A percentile compares a stretch with the other conserved stretches of the same genome.
Evolutionary conservation across 169 alveolate genomes (phyloP).

Genomic region (Cryptosporidium bovis): DNA sequence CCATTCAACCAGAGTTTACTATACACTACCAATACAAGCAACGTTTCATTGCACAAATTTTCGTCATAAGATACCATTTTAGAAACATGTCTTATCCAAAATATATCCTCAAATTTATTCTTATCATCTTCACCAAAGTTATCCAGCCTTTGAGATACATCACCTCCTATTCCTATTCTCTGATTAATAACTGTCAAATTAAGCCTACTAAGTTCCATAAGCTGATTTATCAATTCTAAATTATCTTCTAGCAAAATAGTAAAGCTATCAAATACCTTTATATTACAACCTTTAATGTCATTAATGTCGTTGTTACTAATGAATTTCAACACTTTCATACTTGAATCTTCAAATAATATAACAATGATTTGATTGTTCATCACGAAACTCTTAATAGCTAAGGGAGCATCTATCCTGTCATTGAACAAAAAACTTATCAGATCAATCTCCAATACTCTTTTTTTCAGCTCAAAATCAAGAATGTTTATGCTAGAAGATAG

Average conservation of each 20-base stretch:
- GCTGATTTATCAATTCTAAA: slow-evolving; percentile 8
- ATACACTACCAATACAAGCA: slow-evolving; percentile 31
- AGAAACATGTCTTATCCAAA: slow-evolving; percentile 65
- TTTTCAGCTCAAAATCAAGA: slow-evolving; percentile 1
- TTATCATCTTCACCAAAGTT: not conserved
- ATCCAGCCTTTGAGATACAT: not conserved
- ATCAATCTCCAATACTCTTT: slow-evolving; percentile 48
- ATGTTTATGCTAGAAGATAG: slow-evolving; percentile 39
- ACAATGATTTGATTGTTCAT: slow-evolving; percentile 5
- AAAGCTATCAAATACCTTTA: not conserved
- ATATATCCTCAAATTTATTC: not conserved
- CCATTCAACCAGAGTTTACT: slow-evolving; percentile 60
- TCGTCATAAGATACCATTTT: slow-evolving; percentile 1
- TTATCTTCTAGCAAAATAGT: not conserved
- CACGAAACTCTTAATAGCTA: slow-evolving; percentile 43
- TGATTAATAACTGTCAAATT: slow-evolving; percentile 19
- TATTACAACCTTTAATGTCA: not conserved
- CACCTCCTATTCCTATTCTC: slow-evolving; percentile 29
- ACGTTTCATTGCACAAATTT: not conserved
- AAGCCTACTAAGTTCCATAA: not conserved
- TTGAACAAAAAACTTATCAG: slow-evolving; percentile 2
- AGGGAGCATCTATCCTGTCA: slow-evolving; percentile 53
- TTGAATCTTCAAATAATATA: slow-evolving; percentile 60
- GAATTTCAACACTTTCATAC: slow-evolving; percentile 10
- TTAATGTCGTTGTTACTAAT: not conserved